A percentile compares a stretch with the other conserved stretches of the same genome.
Conservation (phyloP, 345 rosid genomes). For the Salix exigua region DNA sequence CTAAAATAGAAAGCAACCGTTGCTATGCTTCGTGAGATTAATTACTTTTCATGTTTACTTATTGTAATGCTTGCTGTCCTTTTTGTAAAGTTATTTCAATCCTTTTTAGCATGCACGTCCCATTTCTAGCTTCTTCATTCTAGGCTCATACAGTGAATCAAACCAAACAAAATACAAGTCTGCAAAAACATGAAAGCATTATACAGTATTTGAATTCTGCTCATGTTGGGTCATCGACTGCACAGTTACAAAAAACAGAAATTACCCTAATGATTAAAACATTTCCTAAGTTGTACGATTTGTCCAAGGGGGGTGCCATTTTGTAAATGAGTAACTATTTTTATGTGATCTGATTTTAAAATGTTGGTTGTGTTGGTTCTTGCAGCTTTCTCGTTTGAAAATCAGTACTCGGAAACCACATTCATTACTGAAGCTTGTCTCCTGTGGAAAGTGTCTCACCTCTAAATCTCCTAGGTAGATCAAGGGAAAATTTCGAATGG, state of each 20-base stretch:
- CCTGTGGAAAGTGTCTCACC: slow-evolving; percentile 68
- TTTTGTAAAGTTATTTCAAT: background rate
- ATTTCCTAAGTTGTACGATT: background rate
- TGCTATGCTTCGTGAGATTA: background rate
- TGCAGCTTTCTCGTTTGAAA: slow-evolving; percentile 69
- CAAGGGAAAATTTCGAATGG: slow-evolving; percentile 3
- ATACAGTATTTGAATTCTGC: background rate
- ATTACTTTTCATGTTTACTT: background rate
- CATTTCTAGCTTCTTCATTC: background rate
- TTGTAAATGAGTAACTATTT: background rate
- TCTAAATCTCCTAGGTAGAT: slow-evolving; percentile 56
- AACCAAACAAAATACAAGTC: background rate
- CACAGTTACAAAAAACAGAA: background rate
- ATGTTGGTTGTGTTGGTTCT: background rate
- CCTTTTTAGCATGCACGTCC: background rate
- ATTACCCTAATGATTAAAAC: background rate
- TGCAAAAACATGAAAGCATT: background rate
- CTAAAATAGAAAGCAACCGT: background rate
- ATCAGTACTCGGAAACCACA: slow-evolving; percentile 48
- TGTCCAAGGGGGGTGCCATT: background rate
- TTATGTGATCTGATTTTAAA: background rate
- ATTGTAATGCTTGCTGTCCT: background rate
- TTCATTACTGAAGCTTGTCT: slow-evolving; percentile 64
- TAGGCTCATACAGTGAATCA: background rate
- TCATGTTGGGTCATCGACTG: background rate